These are phyloP conservation scores for Maudiozyma bulderi DNA, from an alignment of 805 yeast species.

Conservation along the genomic window DNA sequence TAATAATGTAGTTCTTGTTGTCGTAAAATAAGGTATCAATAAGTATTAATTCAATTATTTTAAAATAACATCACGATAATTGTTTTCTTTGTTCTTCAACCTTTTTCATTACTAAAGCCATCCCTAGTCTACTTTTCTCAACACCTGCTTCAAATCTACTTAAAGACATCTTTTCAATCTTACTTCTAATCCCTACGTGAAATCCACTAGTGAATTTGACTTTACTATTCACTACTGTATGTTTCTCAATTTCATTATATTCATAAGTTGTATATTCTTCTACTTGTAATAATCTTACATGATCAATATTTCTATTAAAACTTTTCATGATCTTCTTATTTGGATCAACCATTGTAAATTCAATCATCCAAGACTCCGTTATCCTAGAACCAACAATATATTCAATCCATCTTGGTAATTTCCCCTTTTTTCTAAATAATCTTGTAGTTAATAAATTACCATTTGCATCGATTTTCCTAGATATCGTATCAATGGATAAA, in stretches of 20 bases:
- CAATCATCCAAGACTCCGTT: constrained; percentile 73
- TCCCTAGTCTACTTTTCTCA: constrained; percentile 56
- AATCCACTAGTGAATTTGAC: constrained; percentile 72
- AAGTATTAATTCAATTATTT: neutral
- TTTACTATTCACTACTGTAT: constrained; percentile 43
- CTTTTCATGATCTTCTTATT: constrained; percentile 43
- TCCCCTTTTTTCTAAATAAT: constrained; percentile 66
- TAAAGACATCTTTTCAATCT: constrained; percentile 78
- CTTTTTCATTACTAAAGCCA: constrained; percentile 67
- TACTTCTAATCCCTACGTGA: constrained; percentile 43
- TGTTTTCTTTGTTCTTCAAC: constrained; percentile 29
- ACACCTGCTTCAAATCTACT: constrained; percentile 60
- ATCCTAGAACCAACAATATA: constrained; percentile 37
- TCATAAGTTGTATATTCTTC: constrained; percentile 64
- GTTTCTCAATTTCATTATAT: constrained; percentile 23
- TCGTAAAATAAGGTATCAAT: neutral
- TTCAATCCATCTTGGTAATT: constrained; percentile 68
- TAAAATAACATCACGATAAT: neutral
- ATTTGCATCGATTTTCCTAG: constrained; percentile 45
- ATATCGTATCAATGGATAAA: constrained; percentile 68
- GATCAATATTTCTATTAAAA: constrained; percentile 78
- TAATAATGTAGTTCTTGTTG: neutral
- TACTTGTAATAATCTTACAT: constrained; percentile 62
- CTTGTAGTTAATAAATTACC: constrained; percentile 67
- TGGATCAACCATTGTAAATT: constrained; percentile 67